Evolutionary conservation across 345 rosid genomes (phyloP).

Genomic region (Turritis glabra): DNA sequence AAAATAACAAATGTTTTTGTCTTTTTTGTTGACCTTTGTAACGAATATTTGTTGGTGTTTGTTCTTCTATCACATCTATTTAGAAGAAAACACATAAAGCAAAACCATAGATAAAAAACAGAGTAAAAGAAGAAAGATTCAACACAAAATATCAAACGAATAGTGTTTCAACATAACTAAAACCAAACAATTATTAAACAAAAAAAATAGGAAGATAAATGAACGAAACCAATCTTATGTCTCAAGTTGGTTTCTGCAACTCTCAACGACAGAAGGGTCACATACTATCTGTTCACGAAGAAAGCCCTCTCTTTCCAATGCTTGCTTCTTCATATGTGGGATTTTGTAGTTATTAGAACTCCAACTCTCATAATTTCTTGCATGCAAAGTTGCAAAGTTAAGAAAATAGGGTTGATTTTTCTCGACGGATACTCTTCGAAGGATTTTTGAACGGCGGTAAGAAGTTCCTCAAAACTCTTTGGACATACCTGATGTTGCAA

Average conservation of each 20-base stretch:
- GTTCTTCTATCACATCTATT: too few relatives aligned
- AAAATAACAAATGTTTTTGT: too few relatives aligned
- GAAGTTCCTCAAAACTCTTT: not conserved
- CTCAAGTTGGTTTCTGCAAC: not conserved
- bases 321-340: not conserved
- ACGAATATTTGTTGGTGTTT: too few relatives aligned
- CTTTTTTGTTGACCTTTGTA: too few relatives aligned
- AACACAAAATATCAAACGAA: too few relatives aligned
- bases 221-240: not conserved
- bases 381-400: constrained; percentile 14
- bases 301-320: not conserved
- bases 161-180: too few relatives aligned
- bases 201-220: too few relatives aligned
- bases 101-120: too few relatives aligned
- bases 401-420: not conserved
- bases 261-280: not conserved
- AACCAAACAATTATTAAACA: too few relatives aligned
- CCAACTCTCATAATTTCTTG: not conserved
- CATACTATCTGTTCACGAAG: not conserved
- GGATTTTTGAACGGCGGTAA: too few relatives aligned
- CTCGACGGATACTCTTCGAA: not conserved
- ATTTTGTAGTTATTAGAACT: constrained; percentile 1
- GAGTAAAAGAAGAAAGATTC: too few relatives aligned
- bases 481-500: not conserved
- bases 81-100: too few relatives aligned